Percentiles rank a stretch among this genome's conserved stretches.
phyloP scores from a whole-genome alignment of 2,329 filamentous ascomycete genomes.

The Penicillium decumbens region DNA sequence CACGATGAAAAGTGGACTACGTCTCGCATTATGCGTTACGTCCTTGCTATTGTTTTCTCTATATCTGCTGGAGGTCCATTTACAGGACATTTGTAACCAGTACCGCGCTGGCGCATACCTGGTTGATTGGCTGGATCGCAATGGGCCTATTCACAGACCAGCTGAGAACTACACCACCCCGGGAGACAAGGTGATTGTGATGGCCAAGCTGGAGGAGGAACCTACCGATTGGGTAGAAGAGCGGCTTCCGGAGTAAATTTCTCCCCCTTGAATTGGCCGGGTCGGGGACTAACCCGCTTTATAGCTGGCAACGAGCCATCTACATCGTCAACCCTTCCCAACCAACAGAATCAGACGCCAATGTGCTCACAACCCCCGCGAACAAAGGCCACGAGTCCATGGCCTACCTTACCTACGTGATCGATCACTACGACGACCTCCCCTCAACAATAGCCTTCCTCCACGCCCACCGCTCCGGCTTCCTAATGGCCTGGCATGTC shows the following conservation, averaged over 20 bases:
- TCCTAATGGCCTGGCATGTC: conserved; percentile 53
- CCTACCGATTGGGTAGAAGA: conserved; percentile 44
- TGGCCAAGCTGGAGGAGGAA: conserved; percentile 44
- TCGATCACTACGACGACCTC: conserved; percentile 45
- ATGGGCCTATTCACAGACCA: conserved; percentile 6
- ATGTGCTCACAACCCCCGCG: conserved; percentile 29
- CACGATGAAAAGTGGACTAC: conserved; percentile 32
- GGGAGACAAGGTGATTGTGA: conserved; percentile 42
- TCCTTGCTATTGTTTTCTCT: conserved; percentile 26
- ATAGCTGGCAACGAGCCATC: conserved; percentile 45
- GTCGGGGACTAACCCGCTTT: neutral
- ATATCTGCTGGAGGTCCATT: conserved; percentile 30
- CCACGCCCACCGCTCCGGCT: conserved; percentile 52
- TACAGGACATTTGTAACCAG: conserved; percentile 34
- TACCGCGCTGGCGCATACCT: conserved; percentile 37
- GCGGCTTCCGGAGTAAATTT: conserved; percentile 44
- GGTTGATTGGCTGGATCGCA: conserved; percentile 27
- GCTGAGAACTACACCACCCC: conserved; percentile 5
- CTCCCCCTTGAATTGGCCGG: neutral
- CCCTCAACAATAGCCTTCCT: conserved; percentile 54
- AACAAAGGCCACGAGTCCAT: conserved; percentile 48
- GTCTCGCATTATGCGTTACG: conserved; percentile 25
- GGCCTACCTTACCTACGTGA: conserved; percentile 47
- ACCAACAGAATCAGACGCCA: conserved; percentile 16
- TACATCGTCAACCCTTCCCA: conserved; percentile 41